Conservation (phyloP, 352 stramenopile species). For the Globisporangium megalacanthum region DNA sequence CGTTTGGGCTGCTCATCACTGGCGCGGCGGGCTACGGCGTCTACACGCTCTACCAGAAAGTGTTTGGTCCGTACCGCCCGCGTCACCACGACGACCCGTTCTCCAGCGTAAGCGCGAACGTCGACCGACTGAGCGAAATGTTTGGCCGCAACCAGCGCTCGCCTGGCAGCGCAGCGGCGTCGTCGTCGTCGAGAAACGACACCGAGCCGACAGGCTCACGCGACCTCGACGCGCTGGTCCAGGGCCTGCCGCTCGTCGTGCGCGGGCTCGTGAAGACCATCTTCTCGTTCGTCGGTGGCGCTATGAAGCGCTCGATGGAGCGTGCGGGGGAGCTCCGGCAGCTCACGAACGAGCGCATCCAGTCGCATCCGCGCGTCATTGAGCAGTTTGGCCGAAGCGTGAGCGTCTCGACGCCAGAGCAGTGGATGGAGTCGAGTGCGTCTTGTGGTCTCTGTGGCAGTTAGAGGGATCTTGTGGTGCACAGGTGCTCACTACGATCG, state of each 20-base stretch:
- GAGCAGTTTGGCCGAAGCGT: constrained; percentile 42
- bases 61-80: constrained; percentile 47
- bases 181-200: neutral
- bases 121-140: constrained; percentile 42
- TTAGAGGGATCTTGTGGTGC: neutral
- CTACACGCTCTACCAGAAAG: constrained; percentile 62
- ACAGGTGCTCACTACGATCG: neutral
- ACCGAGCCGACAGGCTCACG: constrained; percentile 14
- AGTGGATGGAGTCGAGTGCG: constrained; percentile 76
- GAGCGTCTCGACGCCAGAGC: constrained; percentile 44
- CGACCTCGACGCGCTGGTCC: constrained; percentile 48
- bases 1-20: constrained; percentile 62
- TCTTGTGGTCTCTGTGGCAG: constrained; percentile 1
- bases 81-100: constrained; percentile 32
- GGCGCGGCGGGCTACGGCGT: constrained; percentile 64
- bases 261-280: constrained; percentile 56
- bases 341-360: constrained; percentile 46
- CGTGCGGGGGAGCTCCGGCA: constrained; percentile 49
- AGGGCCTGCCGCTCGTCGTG: constrained; percentile 56
- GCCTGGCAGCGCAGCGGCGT: neutral
- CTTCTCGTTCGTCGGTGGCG: constrained; percentile 55
- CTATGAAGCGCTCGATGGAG: constrained; percentile 63
- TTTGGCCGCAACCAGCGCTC: constrained; percentile 26
- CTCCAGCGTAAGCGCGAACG: constrained; percentile 28
- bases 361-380: constrained; percentile 42